Conservation (phyloP, 352 stramenopile species). For the Phytopythium chamaehyphon region DNA sequence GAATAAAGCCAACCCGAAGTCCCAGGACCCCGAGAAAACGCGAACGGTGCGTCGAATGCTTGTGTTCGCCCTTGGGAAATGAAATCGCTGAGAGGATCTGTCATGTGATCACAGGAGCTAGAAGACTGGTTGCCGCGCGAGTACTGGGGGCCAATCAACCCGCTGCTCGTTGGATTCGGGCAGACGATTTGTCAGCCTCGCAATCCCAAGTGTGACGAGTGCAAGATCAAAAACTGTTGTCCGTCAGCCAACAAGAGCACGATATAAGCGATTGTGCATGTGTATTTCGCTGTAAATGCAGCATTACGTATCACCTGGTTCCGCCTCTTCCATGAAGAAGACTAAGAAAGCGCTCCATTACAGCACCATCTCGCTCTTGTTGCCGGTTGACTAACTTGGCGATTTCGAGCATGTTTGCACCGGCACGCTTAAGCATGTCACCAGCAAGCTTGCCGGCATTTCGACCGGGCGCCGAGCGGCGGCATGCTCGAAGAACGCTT, state of each 20-base stretch:
- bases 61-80: not conserved
- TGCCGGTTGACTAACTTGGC: not conserved
- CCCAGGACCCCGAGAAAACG: conserved; percentile 91
- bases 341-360: not conserved
- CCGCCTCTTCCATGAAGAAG: not conserved
- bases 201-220: conserved; percentile 71
- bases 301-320: not conserved
- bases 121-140: conserved; percentile 93
- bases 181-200: conserved; percentile 88
- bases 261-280: too few relatives aligned
- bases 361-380: conserved; percentile 1
- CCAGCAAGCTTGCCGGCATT: not conserved
- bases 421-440: not conserved
- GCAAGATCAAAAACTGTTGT: conserved; percentile 62
- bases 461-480: not conserved
- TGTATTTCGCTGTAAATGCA: too few relatives aligned
- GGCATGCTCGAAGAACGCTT: not conserved
- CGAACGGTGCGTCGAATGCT: conserved; percentile 32
- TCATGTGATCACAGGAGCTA: conserved; percentile 58
- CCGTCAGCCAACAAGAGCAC: conserved; percentile 48
- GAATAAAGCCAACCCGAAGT: conserved; percentile 79
- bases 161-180: conserved; percentile 94
- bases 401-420: not conserved
- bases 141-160: conserved; percentile 91
- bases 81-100: conserved; percentile 1